Percentiles rank a stretch among this genome's conserved stretches.
phyloP scores from a whole-genome alignment of 2,329 filamentous ascomycete genomes.

The Diaporthe vaccinii region DNA sequence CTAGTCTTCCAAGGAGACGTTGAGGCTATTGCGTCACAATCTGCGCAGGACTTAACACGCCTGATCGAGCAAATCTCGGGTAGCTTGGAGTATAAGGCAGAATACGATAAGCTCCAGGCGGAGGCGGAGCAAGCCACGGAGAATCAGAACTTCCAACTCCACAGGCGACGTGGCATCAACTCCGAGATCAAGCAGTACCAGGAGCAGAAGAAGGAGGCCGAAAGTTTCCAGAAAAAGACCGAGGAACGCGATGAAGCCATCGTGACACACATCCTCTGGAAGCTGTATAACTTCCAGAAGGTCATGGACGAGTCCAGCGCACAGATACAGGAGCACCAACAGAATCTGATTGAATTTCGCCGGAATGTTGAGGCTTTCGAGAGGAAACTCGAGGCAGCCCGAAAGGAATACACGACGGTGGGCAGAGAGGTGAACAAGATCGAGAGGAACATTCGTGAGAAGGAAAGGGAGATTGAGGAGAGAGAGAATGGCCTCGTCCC shows the following conservation, averaged over 20 bases:
- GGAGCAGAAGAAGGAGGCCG: slow-evolving; percentile 95
- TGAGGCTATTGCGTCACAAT: slow-evolving; percentile 95
- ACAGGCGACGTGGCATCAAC: slow-evolving; percentile 92
- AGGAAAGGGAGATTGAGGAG: slow-evolving; percentile 89
- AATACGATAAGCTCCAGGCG: slow-evolving; percentile 91
- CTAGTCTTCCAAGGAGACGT: slow-evolving; percentile 99
- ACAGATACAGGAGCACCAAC: slow-evolving; percentile 92
- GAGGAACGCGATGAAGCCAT: slow-evolving; percentile 92
- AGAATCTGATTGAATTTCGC: slow-evolving; percentile 92
- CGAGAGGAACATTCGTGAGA: slow-evolving; percentile 87
- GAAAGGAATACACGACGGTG: slow-evolving; percentile 84
- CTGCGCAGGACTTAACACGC: slow-evolving; percentile 91
- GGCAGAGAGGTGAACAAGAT: slow-evolving; percentile 82
- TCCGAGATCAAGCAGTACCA: slow-evolving; percentile 98
- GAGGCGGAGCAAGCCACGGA: slow-evolving; percentile 90
- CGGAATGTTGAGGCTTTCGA: slow-evolving; percentile 91
- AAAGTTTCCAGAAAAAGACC: slow-evolving; percentile 91
- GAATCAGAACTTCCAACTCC: slow-evolving; percentile 88
- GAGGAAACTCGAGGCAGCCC: slow-evolving; percentile 82
- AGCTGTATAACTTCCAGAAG: slow-evolving; percentile 93
- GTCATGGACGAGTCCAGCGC: slow-evolving; percentile 92
- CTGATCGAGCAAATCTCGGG: slow-evolving; percentile 98
- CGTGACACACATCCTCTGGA: slow-evolving; percentile 95
- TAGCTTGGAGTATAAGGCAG: slow-evolving; percentile 91
- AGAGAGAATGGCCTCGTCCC: slow-evolving; percentile 88